Percentiles rank a stretch among this genome's conserved stretches.
phyloP scores from a whole-genome alignment of 345 rosid species.

The Anastatica hierochuntica region DNA sequence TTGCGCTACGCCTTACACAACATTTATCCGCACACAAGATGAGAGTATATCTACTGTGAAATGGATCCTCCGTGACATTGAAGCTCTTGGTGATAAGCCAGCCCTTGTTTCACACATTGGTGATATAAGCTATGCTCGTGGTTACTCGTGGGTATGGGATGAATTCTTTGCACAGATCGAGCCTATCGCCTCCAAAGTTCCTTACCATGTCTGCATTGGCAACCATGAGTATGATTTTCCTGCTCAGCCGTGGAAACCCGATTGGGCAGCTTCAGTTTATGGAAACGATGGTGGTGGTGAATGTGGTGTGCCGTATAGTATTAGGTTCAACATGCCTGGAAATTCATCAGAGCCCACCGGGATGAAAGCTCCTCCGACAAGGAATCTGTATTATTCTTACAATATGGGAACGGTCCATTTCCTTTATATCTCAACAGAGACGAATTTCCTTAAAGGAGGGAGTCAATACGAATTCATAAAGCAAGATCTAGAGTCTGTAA shows the following conservation, averaged over 20 bases:
- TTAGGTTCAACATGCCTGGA: conserved; percentile 82
- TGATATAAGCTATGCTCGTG: conserved; percentile 93
- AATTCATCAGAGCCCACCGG: conserved; percentile 73
- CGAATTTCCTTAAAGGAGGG: conserved; percentile 71
- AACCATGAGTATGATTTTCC: conserved; percentile 94
- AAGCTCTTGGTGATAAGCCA: conserved; percentile 60
- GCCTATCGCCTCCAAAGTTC: conserved; percentile 70
- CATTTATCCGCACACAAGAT: conserved; percentile 68
- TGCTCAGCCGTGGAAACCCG: conserved; percentile 83
- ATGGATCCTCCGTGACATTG: conserved; percentile 86
- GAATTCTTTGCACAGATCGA: conserved; percentile 69
- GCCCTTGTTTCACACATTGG: conserved; percentile 77
- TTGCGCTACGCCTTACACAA: conserved; percentile 59
- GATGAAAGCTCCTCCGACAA: conserved; percentile 56
- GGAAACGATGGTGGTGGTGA: conserved; percentile 93
- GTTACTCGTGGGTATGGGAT: conserved; percentile 91
- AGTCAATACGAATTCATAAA: conserved; percentile 54
- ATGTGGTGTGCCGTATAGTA: conserved; percentile 88
- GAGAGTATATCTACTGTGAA: conserved; percentile 72
- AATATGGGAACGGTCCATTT: conserved; percentile 67
- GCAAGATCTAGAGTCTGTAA: conserved; percentile 63
- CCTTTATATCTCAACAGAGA: conserved; percentile 76
- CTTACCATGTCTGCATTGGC: conserved; percentile 93
- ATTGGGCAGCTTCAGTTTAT: conserved; percentile 48
- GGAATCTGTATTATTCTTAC: conserved; percentile 73